phyloP scores from a whole-genome alignment of 2,329 filamentous ascomycete species.

The Knufia petricola region DNA sequence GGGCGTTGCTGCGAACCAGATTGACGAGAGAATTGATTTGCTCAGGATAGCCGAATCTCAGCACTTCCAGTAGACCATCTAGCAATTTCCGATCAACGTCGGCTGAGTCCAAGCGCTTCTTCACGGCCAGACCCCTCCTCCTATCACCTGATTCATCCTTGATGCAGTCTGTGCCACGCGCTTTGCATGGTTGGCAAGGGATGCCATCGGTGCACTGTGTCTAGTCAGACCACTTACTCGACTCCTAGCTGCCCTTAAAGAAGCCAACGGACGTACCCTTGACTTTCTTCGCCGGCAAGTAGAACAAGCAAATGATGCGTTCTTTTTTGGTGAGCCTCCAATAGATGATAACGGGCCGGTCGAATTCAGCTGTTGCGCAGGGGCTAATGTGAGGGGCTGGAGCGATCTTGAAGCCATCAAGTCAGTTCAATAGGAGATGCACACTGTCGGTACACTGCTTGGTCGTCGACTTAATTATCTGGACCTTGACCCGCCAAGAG shows the following conservation, averaged over 20 bases:
- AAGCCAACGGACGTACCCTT: background rate
- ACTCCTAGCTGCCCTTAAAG: too few species aligned
- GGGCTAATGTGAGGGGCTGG: too few species aligned
- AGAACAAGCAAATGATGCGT: background rate
- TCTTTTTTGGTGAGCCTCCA: background rate
- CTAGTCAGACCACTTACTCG: background rate
- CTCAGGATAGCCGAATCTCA: background rate
- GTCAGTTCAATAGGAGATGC: background rate
- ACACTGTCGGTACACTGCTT: background rate
- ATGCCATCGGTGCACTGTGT: background rate
- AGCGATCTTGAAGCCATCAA: background rate
- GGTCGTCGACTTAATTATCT: background rate
- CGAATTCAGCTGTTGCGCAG: too few species aligned
- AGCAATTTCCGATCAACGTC: background rate
- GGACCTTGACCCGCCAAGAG: background rate
- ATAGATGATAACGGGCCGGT: too few species aligned
- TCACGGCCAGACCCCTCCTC: background rate
- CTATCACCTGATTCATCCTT: background rate
- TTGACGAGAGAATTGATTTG: background rate
- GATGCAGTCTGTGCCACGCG: conserved; percentile 2
- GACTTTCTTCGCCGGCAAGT: background rate
- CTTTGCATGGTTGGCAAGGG: background rate
- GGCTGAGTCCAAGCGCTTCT: background rate
- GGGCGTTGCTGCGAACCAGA: background rate
- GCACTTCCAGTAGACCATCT: background rate